These are phyloP conservation scores for Inonotus obliquus DNA, from an alignment of 1,284 basidiomycete genomes.

Conservation along the genomic window DNA sequence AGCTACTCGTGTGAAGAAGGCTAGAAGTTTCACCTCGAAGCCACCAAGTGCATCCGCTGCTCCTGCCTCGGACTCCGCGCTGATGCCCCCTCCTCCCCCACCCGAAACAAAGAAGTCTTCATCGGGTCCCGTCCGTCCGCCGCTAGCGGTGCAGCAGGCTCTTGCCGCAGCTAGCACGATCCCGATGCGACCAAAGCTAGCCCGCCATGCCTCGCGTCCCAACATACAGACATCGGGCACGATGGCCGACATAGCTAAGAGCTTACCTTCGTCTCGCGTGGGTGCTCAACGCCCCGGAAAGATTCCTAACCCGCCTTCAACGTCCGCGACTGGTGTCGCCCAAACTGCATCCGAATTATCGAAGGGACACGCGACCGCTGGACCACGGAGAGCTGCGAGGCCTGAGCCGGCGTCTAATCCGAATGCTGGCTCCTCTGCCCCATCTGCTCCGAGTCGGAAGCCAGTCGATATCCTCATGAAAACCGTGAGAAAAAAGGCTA, in stretches of 20 bases:
- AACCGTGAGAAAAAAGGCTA: not conserved
- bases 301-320: not conserved
- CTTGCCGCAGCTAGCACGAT: not conserved
- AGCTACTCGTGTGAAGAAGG: not conserved
- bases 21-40: not conserved
- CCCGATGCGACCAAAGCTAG: not conserved
- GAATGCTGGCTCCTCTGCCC: too few species aligned
- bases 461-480: not conserved
- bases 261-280: not conserved
- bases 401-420: too few species aligned
- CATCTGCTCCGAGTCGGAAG: not conserved
- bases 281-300: constrained; percentile 9
- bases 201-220: constrained; percentile 2
- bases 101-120: not conserved
- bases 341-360: too few species aligned
- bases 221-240: not conserved
- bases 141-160: constrained; percentile 9
- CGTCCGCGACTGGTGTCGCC: not conserved
- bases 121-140: constrained; percentile 13
- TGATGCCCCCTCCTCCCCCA: not conserved
- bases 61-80: not conserved
- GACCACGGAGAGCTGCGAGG: too few species aligned
- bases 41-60: constrained; percentile 16
- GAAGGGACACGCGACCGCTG: too few species aligned
- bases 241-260: not conserved